Base-by-base conservation (phyloP, 306 rosid genomes). In the Abrus precatorius region DNA sequence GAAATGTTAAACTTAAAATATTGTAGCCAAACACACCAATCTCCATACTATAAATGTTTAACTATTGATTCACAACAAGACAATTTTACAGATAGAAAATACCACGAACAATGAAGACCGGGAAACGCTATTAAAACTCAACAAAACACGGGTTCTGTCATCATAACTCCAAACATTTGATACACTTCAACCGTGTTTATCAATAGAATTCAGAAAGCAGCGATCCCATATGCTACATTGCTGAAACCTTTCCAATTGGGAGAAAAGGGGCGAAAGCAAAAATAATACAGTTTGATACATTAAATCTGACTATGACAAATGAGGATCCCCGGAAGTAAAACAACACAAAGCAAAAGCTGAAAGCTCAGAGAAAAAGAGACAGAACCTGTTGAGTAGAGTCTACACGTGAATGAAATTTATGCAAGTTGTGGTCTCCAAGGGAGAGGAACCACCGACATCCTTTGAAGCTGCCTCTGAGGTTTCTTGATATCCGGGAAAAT, bases 401-500 rank as follows among this genome's bases (percentile, higher is more conserved):
- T 47, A 28, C 9, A 11, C 14, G 76, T 14, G 83, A 75, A 7
- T 40, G 88, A 76, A 76, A 75, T 38, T 20, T 11, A 38, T 47
- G 60, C 10, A 84, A 69, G 36, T 86, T 74, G 64, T 71, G 69
- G 75, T 88, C 79, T 65, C 75, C 80, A 48, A 62, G 43, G 69
- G 91, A 81, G 4, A 80, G 69, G 55, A 87, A 66, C 84, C 90
- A 53, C 3, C 94, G 90, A 67, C 82, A 82, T 45, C 84, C 86
- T 33, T 79, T 80, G 80, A 83, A 71, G 84, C 84, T 45, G 55
- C 69, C 64, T 82, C 89, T 88, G 52, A 68, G 87, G 76, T 92
- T 84, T 86, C 83, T 77, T 9, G 88, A 85, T 67, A 85, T 72
- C 86, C 89, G 91, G 75, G 87, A 86, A 79, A 91, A 83, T 1